Conservation (phyloP, 176 grass and related monocot genomes). For the Oryza punctata region DNA sequence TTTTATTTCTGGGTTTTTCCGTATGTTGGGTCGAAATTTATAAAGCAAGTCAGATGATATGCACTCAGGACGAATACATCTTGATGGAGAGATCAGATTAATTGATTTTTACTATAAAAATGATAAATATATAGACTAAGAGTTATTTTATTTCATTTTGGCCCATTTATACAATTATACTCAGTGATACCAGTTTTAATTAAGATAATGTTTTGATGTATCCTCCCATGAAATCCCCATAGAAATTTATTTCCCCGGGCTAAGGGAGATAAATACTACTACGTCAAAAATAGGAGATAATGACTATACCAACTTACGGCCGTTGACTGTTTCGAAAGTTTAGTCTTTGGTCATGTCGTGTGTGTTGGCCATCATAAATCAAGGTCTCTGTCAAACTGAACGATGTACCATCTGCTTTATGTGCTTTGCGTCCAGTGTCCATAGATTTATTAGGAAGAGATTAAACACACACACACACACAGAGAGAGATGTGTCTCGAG, state of each 20-base stretch:
- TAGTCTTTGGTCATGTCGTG: too few species aligned
- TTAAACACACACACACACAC: too few species aligned
- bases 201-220: background rate
- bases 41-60: background rate
- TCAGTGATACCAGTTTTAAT: too few species aligned
- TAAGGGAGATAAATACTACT: background rate
- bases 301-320: background rate
- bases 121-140: background rate
- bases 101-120: background rate
- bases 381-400: too few species aligned
- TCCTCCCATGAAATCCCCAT: background rate
- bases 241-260: background rate
- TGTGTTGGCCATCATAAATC: too few species aligned
- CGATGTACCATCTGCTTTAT: too few species aligned
- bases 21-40: too few species aligned
- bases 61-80: background rate
- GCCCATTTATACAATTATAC: too few species aligned
- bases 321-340: background rate
- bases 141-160: background rate
- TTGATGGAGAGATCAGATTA: background rate
- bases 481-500: too few species aligned
- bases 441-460: too few species aligned
- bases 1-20: too few species aligned
- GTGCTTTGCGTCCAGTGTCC: too few species aligned
- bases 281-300: background rate